phyloP scores from a whole-genome alignment of 768 basidiomycete genomes.

The Boletus pseudo-olivaceus region DNA sequence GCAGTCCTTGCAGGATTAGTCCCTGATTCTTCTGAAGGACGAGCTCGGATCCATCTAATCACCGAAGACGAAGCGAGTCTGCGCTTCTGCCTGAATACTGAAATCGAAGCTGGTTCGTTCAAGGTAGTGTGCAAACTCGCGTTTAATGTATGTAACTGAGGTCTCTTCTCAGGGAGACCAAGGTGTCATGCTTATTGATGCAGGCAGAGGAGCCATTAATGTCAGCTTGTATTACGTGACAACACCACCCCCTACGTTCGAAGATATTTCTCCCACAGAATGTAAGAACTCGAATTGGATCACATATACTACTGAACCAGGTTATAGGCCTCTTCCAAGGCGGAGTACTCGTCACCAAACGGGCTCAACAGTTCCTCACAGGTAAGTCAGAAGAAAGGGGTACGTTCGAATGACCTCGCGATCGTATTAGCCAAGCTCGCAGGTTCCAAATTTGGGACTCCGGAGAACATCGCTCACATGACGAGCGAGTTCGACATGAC shows the following conservation, averaged over 20 bases:
- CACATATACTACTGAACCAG: background rate
- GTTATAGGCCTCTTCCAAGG: conserved; percentile 46
- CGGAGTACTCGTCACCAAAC: conserved; percentile 47
- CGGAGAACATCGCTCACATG: conserved; percentile 42
- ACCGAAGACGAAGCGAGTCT: conserved; percentile 54
- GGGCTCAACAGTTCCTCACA: conserved; percentile 38
- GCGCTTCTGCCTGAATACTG: conserved; percentile 44
- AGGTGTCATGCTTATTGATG: conserved; percentile 55
- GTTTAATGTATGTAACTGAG: background rate
- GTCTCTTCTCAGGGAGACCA: conserved; percentile 35
- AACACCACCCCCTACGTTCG: conserved; percentile 32
- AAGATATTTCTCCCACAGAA: conserved; percentile 47
- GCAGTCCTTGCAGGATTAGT: conserved; percentile 41
- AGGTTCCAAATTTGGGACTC: conserved; percentile 37
- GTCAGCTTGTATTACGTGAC: conserved; percentile 50
- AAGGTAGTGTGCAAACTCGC: conserved; percentile 10
- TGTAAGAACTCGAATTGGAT: conserved; percentile 28
- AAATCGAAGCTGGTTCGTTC: conserved; percentile 31
- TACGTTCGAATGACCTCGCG: background rate
- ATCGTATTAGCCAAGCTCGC: conserved; percentile 34
- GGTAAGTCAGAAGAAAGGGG: conserved; percentile 23
- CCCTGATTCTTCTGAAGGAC: conserved; percentile 34
- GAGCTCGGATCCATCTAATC: conserved; percentile 40
- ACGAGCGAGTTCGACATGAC: conserved; percentile 43
- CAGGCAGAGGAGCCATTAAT: conserved; percentile 63